Conservation (phyloP, 2,329 filamentous ascomycete genomes). For the Diaporthe helianthi region DNA sequence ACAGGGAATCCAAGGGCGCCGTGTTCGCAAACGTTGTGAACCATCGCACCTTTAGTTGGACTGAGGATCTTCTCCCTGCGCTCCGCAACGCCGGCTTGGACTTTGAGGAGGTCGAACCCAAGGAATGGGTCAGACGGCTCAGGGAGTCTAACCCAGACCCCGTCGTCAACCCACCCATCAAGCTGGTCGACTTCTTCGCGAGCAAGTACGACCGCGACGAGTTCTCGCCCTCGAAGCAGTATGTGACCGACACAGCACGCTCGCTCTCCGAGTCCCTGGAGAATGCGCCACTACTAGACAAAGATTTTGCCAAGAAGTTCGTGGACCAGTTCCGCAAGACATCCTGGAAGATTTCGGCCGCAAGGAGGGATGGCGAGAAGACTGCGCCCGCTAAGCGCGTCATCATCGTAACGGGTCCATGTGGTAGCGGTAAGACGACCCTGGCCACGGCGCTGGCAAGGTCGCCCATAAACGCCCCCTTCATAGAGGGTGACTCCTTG, state of each 20-base stretch:
- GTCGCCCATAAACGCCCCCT: slow-evolving; percentile 28
- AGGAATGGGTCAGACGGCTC: slow-evolving; percentile 53
- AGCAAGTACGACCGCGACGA: slow-evolving; percentile 55
- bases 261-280: slow-evolving; percentile 54
- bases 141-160: slow-evolving; percentile 53
- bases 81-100: slow-evolving; percentile 51
- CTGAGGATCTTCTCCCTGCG: slow-evolving; percentile 55
- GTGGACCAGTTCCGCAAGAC: slow-evolving; percentile 44
- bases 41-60: slow-evolving; percentile 57
- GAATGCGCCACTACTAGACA: slow-evolving; percentile 44
- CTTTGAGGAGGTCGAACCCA: slow-evolving; percentile 52
- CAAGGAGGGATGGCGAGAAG: slow-evolving; percentile 44
- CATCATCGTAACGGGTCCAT: slow-evolving; percentile 48
- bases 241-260: slow-evolving; percentile 47
- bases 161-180: slow-evolving; percentile 56
- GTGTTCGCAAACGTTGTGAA: slow-evolving; percentile 58
- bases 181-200: slow-evolving; percentile 60
- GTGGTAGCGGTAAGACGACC: slow-evolving; percentile 51
- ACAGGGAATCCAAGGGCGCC: slow-evolving; percentile 21
- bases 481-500: slow-evolving; percentile 50
- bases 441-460: slow-evolving; percentile 34
- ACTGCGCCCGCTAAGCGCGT: slow-evolving; percentile 37
- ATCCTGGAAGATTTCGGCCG: slow-evolving; percentile 46
- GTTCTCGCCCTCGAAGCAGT: slow-evolving; percentile 52
- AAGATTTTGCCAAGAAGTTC: slow-evolving; percentile 48